Conservation (phyloP, 2,329 filamentous ascomycete genomes). For the Ceratocystis smalleyi region DNA sequence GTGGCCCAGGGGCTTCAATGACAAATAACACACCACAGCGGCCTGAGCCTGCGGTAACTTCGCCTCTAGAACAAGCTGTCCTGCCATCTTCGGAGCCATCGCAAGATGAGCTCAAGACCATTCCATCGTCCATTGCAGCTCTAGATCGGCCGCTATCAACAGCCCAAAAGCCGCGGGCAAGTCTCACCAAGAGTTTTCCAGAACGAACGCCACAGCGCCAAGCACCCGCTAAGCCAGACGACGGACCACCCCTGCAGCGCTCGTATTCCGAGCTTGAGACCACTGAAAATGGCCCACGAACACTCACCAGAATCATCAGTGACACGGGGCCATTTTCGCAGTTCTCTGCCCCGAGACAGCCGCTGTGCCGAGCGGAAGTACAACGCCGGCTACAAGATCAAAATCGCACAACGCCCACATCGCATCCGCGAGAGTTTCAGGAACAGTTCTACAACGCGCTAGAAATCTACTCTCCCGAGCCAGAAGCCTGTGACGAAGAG, state of each 20-base stretch:
- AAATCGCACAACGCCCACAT: constrained; percentile 16
- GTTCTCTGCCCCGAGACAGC: not conserved
- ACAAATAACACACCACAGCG: not conserved
- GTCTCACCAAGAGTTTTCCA: not conserved
- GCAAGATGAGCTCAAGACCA: not conserved
- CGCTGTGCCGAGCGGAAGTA: constrained; percentile 23
- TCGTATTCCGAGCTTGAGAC: not conserved
- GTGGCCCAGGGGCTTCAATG: not conserved
- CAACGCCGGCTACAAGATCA: constrained; percentile 18
- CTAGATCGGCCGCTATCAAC: not conserved
- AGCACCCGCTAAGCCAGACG: not conserved
- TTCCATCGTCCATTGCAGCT: not conserved
- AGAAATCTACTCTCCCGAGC: constrained; percentile 41
- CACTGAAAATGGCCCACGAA: not conserved
- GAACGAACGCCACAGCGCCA: not conserved
- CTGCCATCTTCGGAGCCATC: not conserved
- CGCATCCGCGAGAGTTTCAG: constrained; percentile 16
- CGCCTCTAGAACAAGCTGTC: not conserved
- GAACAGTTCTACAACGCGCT: constrained; percentile 24
- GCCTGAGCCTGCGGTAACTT: not conserved
- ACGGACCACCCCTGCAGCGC: not conserved
- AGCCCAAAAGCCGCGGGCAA: not conserved
- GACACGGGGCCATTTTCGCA: constrained; percentile 9
- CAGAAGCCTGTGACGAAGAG: constrained; percentile 29
- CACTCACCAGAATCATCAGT: constrained; percentile 16